Conservation (phyloP, 106 monocot genomes). For the Xerophyta viscosa region DNA sequence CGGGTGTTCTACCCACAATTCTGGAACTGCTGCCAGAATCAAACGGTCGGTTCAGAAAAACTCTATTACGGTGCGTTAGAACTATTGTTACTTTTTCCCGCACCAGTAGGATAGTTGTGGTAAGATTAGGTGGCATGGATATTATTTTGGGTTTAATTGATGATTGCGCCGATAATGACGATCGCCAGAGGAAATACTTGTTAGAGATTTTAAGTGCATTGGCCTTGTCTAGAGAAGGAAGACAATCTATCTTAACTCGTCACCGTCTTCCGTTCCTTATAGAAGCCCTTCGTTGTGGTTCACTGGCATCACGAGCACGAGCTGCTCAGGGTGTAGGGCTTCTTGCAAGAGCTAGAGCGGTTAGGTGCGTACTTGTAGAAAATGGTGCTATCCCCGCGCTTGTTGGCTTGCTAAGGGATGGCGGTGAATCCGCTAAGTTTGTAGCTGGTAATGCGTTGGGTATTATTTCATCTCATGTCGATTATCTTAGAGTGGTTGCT, state of each 20-base stretch:
- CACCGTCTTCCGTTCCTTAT: slow-evolving; percentile 20
- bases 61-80: slow-evolving; percentile 20
- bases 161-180: slow-evolving; percentile 10
- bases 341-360: slow-evolving; percentile 17
- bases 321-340: slow-evolving; percentile 34
- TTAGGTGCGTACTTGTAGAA: slow-evolving; percentile 24
- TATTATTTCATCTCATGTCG: slow-evolving; percentile 32
- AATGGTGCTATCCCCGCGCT: slow-evolving; percentile 20
- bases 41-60: slow-evolving; percentile 9
- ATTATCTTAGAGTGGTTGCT: slow-evolving; percentile 15
- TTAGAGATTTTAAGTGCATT: slow-evolving; percentile 35
- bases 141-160: slow-evolving; percentile 6
- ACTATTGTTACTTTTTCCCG: slow-evolving; percentile 13
- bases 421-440: slow-evolving; percentile 16
- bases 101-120: slow-evolving; percentile 21
- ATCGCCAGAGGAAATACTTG: slow-evolving; percentile 21
- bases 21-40: slow-evolving; percentile 22
- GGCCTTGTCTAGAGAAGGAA: slow-evolving; percentile 29
- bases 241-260: slow-evolving; percentile 3
- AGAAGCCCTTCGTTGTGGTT: slow-evolving; percentile 25
- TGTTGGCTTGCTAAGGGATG: slow-evolving; percentile 19
- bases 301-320: slow-evolving; percentile 16
- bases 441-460: slow-evolving; percentile 44
- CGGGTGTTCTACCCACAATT: slow-evolving; percentile 16
- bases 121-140: slow-evolving; percentile 17